A percentile compares a stretch with the other conserved stretches of the same genome.
Evolutionary conservation across 2,329 filamentous ascomycete genomes (phyloP).

Genomic region (Alternaria rosae): DNA sequence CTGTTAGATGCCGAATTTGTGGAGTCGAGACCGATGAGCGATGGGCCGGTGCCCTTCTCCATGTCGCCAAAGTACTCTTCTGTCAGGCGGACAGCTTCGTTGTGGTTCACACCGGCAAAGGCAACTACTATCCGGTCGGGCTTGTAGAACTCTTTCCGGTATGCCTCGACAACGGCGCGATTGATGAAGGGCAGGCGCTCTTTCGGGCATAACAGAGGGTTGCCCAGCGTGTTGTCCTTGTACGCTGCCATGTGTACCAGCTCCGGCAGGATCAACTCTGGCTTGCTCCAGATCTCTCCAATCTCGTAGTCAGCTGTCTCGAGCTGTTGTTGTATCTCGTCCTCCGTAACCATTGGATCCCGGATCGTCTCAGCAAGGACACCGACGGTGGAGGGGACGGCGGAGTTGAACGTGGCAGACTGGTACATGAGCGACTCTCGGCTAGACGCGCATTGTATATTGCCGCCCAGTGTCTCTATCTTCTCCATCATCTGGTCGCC

Average conservation of each 20-base stretch:
- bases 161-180: conserved; percentile 74
- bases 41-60: conserved; percentile 62
- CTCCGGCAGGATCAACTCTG: conserved; percentile 93
- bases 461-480: conserved; percentile 88
- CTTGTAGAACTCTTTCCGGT: conserved; percentile 82
- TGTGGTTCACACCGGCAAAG: conserved; percentile 89
- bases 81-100: conserved; percentile 77
- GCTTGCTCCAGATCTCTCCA: conserved; percentile 96
- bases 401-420: conserved; percentile 94
- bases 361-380: conserved; percentile 94
- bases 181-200: conserved; percentile 81
- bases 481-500: conserved; percentile 87
- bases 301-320: conserved; percentile 95
- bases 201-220: conserved; percentile 88
- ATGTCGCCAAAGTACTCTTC: conserved; percentile 93
- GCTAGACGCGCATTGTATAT: conserved; percentile 95
- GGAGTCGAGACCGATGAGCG: conserved; percentile 44
- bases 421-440: conserved; percentile 99
- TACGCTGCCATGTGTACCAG: conserved; percentile 94
- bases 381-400: conserved; percentile 81
- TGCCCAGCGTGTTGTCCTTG: conserved; percentile 94
- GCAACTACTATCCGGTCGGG: conserved; percentile 94
- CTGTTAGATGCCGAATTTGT: conserved; percentile 24
- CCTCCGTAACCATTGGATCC: conserved; percentile 81
- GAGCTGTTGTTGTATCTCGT: conserved; percentile 86